Base-by-base conservation (phyloP, 139 green algal species). In the Parachlorella kessleri region DNA sequence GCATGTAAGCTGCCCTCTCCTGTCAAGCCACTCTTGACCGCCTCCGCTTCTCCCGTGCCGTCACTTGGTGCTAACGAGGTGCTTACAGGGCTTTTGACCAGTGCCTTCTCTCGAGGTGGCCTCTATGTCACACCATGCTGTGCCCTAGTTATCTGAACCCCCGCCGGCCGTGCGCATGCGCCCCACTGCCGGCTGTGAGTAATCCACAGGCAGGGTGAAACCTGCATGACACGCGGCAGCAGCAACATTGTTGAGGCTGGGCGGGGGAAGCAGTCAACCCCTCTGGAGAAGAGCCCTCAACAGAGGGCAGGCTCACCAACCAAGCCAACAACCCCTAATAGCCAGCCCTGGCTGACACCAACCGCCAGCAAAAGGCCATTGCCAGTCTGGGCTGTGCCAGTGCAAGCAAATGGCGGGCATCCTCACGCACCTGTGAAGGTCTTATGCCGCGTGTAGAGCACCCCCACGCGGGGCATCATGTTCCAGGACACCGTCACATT, bases 401-500 rank as follows among this genome's bases (percentile, higher is more conserved):
- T 14, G 63, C 8, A 7, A 68, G 23, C 24, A 33, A 30, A 68
- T 30, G 63, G 24, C 63, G 10, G 24, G 24, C 63, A 68, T 28
- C 1, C 28, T n/a, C 70, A 69, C 48, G n/a, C 59, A 72, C 73
- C 73, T 10, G 59, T 8, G 55, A 84, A 87, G 4, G n/a, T 77
- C 24, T 37, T 73, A 4, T 6, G 10, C 10, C 42, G 33, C 6
- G 75, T 82, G 32, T 70, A 78, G 36, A 87, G 41, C 6, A 42
- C 41, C 8, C 93, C 93, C 9, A 97, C 92, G n/a, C 79, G 80
- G 0, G 93, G 93, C 93, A 97, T 97, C 3, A 94, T 83, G 42
- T 94, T 87, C 92, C 93, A 97, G 6, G 86, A 81, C 14, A 97
- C 81, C 4, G 90, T 95, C 0, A 97, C 55, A 77, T 97, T 95